Percentiles rank a stretch among this genome's conserved stretches.
These are phyloP conservation scores for Pseudogymnoascus verrucosus DNA, from an alignment of 2,329 filamentous ascomycete species.

Conservation along the genomic window DNA sequence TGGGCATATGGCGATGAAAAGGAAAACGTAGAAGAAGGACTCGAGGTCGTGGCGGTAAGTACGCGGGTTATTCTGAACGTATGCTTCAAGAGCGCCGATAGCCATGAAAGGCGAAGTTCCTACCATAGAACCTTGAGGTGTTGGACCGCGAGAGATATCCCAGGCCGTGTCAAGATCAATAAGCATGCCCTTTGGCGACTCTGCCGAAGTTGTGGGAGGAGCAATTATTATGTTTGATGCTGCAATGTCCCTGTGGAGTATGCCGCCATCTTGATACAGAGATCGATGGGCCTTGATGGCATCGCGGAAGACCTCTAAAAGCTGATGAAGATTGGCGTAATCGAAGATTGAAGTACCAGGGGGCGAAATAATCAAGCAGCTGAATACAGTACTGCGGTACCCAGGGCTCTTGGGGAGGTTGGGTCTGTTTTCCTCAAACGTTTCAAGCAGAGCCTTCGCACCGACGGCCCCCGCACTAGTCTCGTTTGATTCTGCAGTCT, in stretches of 20 bases:
- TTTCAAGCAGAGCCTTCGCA: not conserved
- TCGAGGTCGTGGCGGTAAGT: constrained; percentile 23
- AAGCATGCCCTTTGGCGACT: constrained; percentile 18
- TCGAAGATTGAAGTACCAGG: constrained; percentile 20
- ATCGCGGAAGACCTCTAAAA: constrained; percentile 20
- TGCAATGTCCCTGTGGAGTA: constrained; percentile 24
- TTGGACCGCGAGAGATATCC: constrained; percentile 13
- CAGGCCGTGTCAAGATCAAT: constrained; percentile 22
- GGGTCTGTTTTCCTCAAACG: not conserved
- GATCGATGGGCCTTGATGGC: constrained; percentile 21
- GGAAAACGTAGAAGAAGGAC: constrained; percentile 22
- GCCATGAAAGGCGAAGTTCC: not conserved
- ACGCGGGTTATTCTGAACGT: constrained; percentile 12
- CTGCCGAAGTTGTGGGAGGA: too few relatives aligned
- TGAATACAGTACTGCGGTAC: constrained; percentile 10
- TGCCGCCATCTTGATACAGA: constrained; percentile 17
- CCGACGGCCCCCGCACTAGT: constrained; percentile 12
- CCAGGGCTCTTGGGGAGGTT: not conserved
- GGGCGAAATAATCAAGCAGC: constrained; percentile 22
- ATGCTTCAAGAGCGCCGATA: not conserved
- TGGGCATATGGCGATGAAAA: constrained; percentile 21
- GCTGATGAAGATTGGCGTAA: constrained; percentile 17
- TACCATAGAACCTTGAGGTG: constrained; percentile 1
- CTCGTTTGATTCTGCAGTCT: not conserved
- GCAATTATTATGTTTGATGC: constrained; percentile 19